These are phyloP conservation scores for Sporothrix inflata DNA, from an alignment of 2,329 filamentous ascomycete genomes.

Conservation along the genomic window DNA sequence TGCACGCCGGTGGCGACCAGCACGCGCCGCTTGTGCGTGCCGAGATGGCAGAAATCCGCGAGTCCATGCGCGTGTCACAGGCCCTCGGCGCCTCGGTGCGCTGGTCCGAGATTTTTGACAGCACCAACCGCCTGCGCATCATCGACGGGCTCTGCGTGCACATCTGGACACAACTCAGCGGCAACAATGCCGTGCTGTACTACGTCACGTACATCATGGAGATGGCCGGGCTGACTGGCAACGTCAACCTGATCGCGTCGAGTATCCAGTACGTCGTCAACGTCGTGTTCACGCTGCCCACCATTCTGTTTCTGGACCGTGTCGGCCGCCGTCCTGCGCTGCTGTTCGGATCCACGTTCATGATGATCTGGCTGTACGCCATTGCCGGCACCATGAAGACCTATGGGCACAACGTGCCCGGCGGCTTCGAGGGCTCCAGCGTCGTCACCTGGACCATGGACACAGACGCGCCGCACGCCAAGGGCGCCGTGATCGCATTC, in stretches of 20 bases:
- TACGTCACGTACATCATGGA: slow-evolving; percentile 71
- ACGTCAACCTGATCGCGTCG: slow-evolving; percentile 62
- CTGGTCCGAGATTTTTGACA: slow-evolving; percentile 72
- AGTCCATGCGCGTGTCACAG: slow-evolving; percentile 71
- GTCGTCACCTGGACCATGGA: slow-evolving; percentile 50
- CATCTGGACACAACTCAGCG: slow-evolving; percentile 75
- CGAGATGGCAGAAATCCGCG: slow-evolving; percentile 73
- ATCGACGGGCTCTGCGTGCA: slow-evolving; percentile 73
- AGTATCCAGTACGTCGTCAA: slow-evolving; percentile 80
- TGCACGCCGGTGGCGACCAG: slow-evolving; percentile 68
- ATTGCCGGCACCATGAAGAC: not conserved
- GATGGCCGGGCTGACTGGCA: slow-evolving; percentile 68
- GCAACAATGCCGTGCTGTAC: slow-evolving; percentile 77
- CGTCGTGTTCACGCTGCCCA: slow-evolving; percentile 76
- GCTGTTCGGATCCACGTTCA: slow-evolving; percentile 65
- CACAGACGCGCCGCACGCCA: slow-evolving; percentile 54
- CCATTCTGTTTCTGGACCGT: slow-evolving; percentile 72
- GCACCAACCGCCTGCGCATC: slow-evolving; percentile 72
- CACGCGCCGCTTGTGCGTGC: slow-evolving; percentile 66
- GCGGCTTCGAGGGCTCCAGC: slow-evolving; percentile 40
- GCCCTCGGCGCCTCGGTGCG: slow-evolving; percentile 68
- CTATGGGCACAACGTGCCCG: slow-evolving; percentile 43
- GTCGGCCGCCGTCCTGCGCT: slow-evolving; percentile 74
- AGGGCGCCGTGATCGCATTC: slow-evolving; percentile 61
- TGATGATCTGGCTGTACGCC: slow-evolving; percentile 49